Evolutionary conservation across 2,329 filamentous ascomycete species (phyloP).

Genomic region (Ophiostoma novo-ulmi): DNA sequence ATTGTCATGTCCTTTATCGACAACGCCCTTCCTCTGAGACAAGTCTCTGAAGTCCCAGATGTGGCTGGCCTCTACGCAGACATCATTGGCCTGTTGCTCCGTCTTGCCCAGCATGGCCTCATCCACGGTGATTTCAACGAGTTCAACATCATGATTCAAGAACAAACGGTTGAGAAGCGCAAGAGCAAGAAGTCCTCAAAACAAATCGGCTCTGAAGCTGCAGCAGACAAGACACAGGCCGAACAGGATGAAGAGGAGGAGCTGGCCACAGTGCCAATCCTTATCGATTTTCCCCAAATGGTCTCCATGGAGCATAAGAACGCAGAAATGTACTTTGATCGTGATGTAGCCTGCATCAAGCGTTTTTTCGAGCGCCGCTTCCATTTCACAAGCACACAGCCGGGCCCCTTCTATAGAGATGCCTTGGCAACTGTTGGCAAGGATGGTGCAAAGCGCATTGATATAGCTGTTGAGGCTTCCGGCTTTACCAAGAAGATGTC

Average conservation of each 20-base stretch:
- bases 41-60: constrained; percentile 77
- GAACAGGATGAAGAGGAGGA: constrained; percentile 22
- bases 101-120: constrained; percentile 76
- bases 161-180: constrained; percentile 36
- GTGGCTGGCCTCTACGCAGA: constrained; percentile 86
- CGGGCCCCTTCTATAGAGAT: constrained; percentile 80
- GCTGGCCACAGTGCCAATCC: constrained; percentile 60
- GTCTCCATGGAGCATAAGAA: constrained; percentile 90
- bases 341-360: constrained; percentile 93
- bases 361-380: constrained; percentile 87
- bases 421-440: constrained; percentile 68
- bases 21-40: constrained; percentile 84
- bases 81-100: constrained; percentile 78
- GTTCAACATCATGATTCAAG: constrained; percentile 94
- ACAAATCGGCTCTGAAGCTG: background rate
- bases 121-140: constrained; percentile 99
- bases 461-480: constrained; percentile 84
- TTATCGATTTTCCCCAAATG: constrained; percentile 99
- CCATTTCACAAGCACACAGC: constrained; percentile 74
- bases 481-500: constrained; percentile 97
- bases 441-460: constrained; percentile 64
- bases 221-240: constrained; percentile 55
- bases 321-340: constrained; percentile 95
- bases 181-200: background rate
- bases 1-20: constrained; percentile 95